Evolutionary conservation across 805 yeast genomes (phyloP).

Genomic region (Hanseniaspora lindneri): DNA sequence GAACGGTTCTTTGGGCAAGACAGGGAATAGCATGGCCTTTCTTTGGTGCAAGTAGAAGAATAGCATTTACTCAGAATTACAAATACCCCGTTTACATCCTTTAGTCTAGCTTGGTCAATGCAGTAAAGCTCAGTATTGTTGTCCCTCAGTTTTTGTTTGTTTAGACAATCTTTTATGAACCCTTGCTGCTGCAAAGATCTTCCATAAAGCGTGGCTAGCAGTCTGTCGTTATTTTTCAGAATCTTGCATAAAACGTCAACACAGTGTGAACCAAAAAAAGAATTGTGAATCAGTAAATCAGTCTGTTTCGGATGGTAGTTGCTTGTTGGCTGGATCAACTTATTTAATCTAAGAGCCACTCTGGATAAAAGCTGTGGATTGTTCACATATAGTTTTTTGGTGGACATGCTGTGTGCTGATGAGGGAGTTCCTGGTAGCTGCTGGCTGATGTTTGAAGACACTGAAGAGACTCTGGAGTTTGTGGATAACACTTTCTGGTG

Average conservation of each 20-base stretch:
- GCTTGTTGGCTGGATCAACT: constrained; percentile 56
- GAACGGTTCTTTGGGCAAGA: constrained; percentile 76
- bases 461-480: constrained; percentile 7
- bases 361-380: constrained; percentile 82
- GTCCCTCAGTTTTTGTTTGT: constrained; percentile 85
- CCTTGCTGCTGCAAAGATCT: constrained; percentile 89
- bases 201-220: constrained; percentile 77
- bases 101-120: constrained; percentile 39
- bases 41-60: constrained; percentile 90
- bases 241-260: constrained; percentile 81
- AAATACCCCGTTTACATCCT: constrained; percentile 72
- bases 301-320: constrained; percentile 52
- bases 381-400: constrained; percentile 45
- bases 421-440: constrained; percentile 30
- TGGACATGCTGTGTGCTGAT: constrained; percentile 35
- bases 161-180: constrained; percentile 88
- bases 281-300: constrained; percentile 80
- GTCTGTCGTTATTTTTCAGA: constrained; percentile 80
- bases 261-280: constrained; percentile 89
- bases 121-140: constrained; percentile 79
- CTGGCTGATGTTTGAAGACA: constrained; percentile 16
- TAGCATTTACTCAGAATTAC: constrained; percentile 88
- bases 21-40: constrained; percentile 78
- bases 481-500: constrained; percentile 22
- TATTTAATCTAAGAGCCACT: constrained; percentile 70